Percentiles rank a stretch among this genome's conserved stretches.
Conservation (phyloP, 148 eudicot genomes). For the Oxyria digyna region DNA sequence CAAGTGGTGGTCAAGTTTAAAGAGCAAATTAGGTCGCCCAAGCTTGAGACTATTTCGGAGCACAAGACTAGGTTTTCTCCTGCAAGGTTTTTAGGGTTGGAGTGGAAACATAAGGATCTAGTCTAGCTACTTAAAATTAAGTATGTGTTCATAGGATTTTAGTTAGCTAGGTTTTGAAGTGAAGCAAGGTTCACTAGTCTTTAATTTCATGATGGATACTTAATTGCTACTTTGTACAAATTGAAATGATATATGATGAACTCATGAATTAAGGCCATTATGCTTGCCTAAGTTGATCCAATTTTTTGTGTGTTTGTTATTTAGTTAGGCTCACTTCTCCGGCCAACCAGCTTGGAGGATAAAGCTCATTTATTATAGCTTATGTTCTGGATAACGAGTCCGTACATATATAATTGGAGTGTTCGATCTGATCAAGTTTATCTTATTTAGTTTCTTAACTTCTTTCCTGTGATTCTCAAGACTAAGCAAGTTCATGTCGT, state of each 20-base stretch:
- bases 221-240: not conserved
- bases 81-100: conserved; percentile 35
- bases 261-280: too few relatives aligned
- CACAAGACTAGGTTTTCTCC: conserved; percentile 50
- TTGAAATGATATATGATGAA: not conserved
- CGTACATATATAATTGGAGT: too few relatives aligned
- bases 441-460: too few relatives aligned
- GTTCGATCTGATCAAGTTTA: too few relatives aligned
- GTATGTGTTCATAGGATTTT: not conserved
- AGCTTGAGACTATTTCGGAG: conserved; percentile 61
- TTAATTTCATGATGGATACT: not conserved
- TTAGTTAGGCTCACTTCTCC: too few relatives aligned
- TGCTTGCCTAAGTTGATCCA: too few relatives aligned
- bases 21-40: conserved; percentile 66
- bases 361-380: too few relatives aligned
- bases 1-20: conserved; percentile 44
- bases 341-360: too few relatives aligned
- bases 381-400: too few relatives aligned
- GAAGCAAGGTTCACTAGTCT: not conserved
- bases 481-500: too few relatives aligned
- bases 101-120: conserved; percentile 30
- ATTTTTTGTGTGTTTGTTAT: too few relatives aligned
- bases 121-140: not conserved
- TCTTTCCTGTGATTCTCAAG: too few relatives aligned
- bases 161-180: not conserved